Percentiles rank a stretch among this genome's conserved stretches.
Conservation (phyloP, 1,139 yeast genomes). For the Pichia sp. region DNA sequence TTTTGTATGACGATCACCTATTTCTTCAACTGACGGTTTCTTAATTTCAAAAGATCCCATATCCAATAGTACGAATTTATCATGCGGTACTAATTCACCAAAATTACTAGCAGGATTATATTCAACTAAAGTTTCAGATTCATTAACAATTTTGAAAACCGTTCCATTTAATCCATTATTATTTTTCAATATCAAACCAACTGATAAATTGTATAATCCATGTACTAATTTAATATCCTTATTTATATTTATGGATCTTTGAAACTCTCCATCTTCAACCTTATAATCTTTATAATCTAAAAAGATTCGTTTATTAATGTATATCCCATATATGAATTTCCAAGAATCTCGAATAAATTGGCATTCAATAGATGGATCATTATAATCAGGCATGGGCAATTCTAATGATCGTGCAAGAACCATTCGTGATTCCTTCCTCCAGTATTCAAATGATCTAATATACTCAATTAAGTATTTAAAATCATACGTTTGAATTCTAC, state of each 20-base stretch:
- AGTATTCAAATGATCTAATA: constrained; percentile 43
- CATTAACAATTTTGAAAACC: constrained; percentile 39
- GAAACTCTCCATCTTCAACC: constrained; percentile 27
- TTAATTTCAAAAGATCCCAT: constrained; percentile 44
- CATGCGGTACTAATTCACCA: constrained; percentile 50
- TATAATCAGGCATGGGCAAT: background rate
- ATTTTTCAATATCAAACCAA: constrained; percentile 47
- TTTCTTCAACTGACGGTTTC: background rate
- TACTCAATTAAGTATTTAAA: constrained; percentile 36
- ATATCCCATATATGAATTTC: constrained; percentile 45
- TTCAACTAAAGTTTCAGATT: constrained; percentile 30
- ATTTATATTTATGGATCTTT: constrained; percentile 2
- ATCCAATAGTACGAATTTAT: constrained; percentile 45
- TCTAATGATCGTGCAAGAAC: constrained; percentile 32
- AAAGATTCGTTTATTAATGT: constrained; percentile 46
- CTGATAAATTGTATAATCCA: constrained; percentile 43
- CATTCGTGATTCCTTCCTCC: constrained; percentile 34
- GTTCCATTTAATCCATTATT: constrained; percentile 55
- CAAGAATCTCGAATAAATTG: constrained; percentile 44
- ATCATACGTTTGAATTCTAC: constrained; percentile 34
- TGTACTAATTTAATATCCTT: constrained; percentile 44
- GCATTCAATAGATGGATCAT: constrained; percentile 8
- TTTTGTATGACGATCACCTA: constrained; percentile 14
- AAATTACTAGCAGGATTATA: constrained; percentile 55
- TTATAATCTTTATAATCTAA: constrained; percentile 47